A percentile compares a stretch with the other conserved stretches of the same genome.
phyloP scores from a whole-genome alignment of 2,329 filamentous ascomycete species.

The Fusarium fujikuroi region DNA sequence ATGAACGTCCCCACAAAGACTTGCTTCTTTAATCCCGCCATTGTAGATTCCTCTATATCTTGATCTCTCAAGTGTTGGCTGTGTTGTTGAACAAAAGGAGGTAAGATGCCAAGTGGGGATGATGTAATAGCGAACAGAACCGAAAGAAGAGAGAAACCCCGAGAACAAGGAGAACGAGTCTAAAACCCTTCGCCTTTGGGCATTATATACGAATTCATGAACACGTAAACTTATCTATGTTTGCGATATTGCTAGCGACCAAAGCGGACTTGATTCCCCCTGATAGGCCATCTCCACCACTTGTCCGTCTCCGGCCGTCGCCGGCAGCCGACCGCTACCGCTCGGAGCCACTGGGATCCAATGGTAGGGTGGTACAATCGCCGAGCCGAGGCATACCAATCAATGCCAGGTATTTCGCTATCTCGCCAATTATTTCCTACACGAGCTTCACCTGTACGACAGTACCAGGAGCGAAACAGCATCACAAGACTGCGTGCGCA shows the following conservation, averaged over 20 bases:
- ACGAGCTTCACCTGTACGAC: not conserved
- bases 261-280: conserved; percentile 18
- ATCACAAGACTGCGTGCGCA: not conserved
- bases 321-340: conserved; percentile 40
- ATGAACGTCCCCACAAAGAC: conserved; percentile 67
- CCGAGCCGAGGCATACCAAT: not conserved
- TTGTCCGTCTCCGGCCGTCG: conserved; percentile 37
- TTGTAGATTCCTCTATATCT: not conserved
- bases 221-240: conserved; percentile 14
- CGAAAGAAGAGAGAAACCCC: not conserved
- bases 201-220: conserved; percentile 19
- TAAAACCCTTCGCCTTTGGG: not conserved
- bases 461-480: not conserved
- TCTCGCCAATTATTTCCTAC: conserved; percentile 23
- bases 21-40: conserved; percentile 51
- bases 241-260: conserved; percentile 14
- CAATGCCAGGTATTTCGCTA: not conserved
- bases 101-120: not conserved
- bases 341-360: not conserved
- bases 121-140: conserved; percentile 4
- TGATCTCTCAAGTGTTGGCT: not conserved
- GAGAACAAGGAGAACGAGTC: not conserved
- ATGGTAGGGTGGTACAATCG: not conserved
- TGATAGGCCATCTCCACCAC: conserved; percentile 42
- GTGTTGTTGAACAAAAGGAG: not conserved